Conservation (phyloP, 23 red algal genomes). For the Agarophyton chilense region DNA sequence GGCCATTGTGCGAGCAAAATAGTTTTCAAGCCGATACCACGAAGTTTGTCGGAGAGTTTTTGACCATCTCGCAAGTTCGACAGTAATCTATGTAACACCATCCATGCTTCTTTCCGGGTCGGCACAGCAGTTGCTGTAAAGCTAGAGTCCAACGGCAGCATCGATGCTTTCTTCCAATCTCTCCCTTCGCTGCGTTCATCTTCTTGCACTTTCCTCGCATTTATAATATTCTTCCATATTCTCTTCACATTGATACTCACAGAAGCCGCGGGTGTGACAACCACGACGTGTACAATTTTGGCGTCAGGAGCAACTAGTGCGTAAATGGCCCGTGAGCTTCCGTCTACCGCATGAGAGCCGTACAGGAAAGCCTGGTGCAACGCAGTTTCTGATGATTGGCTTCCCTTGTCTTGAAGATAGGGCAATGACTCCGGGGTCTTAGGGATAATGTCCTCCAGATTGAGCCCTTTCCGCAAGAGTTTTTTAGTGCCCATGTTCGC, state of each 20-base stretch:
- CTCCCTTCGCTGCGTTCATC: neutral
- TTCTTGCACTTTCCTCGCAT: neutral
- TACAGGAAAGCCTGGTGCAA: constrained; percentile 76
- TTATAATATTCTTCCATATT: constrained; percentile 44
- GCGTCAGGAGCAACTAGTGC: constrained; percentile 65
- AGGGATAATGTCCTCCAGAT: constrained; percentile 49
- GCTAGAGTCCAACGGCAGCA: constrained; percentile 25
- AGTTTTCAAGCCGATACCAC: constrained; percentile 43
- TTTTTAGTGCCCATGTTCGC: neutral
- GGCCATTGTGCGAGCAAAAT: constrained; percentile 66
- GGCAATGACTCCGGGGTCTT: constrained; percentile 34
- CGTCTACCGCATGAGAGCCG: constrained; percentile 65
- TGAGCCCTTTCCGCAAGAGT: constrained; percentile 38
- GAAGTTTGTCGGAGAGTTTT: constrained; percentile 15
- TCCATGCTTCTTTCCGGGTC: constrained; percentile 57
- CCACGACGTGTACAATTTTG: constrained; percentile 54
- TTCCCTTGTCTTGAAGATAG: constrained; percentile 43
- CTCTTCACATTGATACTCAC: constrained; percentile 44
- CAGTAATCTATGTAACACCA: constrained; percentile 27
- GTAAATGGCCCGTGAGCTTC: constrained; percentile 54
- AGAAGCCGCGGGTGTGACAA: constrained; percentile 40
- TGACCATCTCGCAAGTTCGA: constrained; percentile 40
- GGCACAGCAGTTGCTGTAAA: constrained; percentile 33
- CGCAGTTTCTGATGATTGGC: neutral
- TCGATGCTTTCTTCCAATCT: neutral